These are phyloP conservation scores for Bonia amplexicaulis DNA, from an alignment of 176 grass and related monocot genomes.

Conservation along the genomic window DNA sequence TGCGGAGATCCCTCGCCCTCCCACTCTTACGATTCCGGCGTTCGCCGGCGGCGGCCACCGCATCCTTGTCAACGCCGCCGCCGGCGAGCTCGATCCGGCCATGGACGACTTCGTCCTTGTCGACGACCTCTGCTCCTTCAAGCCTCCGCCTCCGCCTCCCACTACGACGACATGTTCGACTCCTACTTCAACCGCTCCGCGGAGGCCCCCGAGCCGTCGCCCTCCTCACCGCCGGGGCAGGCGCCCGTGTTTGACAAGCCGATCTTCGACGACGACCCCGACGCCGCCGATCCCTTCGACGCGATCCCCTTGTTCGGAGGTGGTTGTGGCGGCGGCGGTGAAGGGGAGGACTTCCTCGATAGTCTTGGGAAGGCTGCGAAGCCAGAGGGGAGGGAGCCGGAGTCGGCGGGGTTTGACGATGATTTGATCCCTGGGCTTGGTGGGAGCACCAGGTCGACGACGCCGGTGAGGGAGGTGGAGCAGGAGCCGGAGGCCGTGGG, in stretches of 20 bases:
- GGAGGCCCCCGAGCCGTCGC: slow-evolving; percentile 12
- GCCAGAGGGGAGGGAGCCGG: not conserved
- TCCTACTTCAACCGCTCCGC: slow-evolving; percentile 23
- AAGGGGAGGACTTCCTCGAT: slow-evolving; percentile 40
- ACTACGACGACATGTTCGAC: slow-evolving; percentile 46
- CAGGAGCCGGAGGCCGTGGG: not conserved
- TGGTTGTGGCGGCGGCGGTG: slow-evolving; percentile 20
- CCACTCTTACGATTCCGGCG: not conserved
- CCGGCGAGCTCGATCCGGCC: not conserved
- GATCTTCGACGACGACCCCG: slow-evolving; percentile 39
- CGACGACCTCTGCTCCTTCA: slow-evolving; percentile 15
- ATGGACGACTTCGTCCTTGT: slow-evolving; percentile 52
- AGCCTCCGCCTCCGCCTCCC: slow-evolving; percentile 2
- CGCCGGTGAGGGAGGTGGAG: slow-evolving; percentile 14
- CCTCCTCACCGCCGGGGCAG: slow-evolving; percentile 20
- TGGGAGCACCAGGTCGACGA: slow-evolving; percentile 16
- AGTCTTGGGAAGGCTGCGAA: slow-evolving; percentile 25
- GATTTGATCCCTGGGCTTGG: slow-evolving; percentile 56
- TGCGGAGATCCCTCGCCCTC: not conserved
- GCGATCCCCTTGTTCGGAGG: slow-evolving; percentile 42
- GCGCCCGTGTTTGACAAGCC: slow-evolving; percentile 36
- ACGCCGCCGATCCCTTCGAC: slow-evolving; percentile 20
- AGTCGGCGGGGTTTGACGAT: slow-evolving; percentile 30
- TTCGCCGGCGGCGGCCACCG: not conserved
- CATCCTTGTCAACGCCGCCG: not conserved